Evolutionary conservation across 2,329 filamentous ascomycete genomes (phyloP).

Genomic region (Elsinoe arachidis): DNA sequence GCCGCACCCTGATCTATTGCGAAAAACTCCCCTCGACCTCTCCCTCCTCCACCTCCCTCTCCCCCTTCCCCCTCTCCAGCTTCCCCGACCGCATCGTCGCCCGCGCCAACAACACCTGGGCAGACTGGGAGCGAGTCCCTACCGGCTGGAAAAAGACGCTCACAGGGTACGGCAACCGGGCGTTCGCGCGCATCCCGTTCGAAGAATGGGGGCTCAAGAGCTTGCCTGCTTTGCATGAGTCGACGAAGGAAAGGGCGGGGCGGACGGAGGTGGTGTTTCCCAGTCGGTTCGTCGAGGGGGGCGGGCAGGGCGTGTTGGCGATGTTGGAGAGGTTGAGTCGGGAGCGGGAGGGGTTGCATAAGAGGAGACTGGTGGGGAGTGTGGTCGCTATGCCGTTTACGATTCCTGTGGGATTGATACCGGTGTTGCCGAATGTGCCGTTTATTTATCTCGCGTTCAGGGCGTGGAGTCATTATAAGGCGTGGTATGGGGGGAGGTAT

Average conservation of each 20-base stretch:
- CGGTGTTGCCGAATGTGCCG: conserved; percentile 64
- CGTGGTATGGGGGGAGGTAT: conserved; percentile 74
- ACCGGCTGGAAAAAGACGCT: conserved; percentile 75
- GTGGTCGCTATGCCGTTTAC: conserved; percentile 74
- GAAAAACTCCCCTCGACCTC: conserved; percentile 49
- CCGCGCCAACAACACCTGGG: conserved; percentile 71
- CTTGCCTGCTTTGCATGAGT: conserved; percentile 69
- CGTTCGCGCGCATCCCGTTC: conserved; percentile 80
- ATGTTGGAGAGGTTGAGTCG: conserved; percentile 65
- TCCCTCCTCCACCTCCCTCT: conserved; percentile 32
- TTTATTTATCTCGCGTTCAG: conserved; percentile 95
- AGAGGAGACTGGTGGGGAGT: conserved; percentile 69
- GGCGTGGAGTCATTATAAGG: conserved; percentile 86
- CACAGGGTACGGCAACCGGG: conserved; percentile 76
- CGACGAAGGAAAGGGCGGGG: conserved; percentile 41
- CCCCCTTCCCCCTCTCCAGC: conserved; percentile 42
- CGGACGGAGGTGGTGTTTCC: conserved; percentile 68
- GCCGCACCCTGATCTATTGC: conserved; percentile 85
- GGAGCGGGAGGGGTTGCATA: conserved; percentile 72
- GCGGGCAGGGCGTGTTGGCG: conserved; percentile 44
- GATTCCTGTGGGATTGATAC: conserved; percentile 43
- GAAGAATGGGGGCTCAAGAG: conserved; percentile 98
- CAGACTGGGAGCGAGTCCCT: conserved; percentile 70
- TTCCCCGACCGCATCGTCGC: conserved; percentile 60
- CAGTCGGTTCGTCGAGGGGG: conserved; percentile 53